phyloP scores from a whole-genome alignment of 129 eudicot species.

The Tagetes erecta region DNA sequence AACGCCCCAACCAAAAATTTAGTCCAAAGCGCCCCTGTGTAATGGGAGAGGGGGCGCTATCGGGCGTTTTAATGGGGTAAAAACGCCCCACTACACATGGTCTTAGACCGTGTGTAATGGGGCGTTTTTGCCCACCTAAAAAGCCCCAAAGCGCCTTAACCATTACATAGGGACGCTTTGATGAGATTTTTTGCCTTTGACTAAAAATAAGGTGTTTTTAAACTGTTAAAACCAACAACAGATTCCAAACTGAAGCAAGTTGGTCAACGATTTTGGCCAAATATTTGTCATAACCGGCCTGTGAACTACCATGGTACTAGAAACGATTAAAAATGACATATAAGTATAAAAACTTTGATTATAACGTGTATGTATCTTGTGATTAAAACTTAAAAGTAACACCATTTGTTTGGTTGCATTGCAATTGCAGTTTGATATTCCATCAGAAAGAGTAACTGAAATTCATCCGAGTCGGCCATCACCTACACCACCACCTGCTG shows the following conservation, averaged over 20 bases:
- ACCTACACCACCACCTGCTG: slow-evolving; percentile 48
- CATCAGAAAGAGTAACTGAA: slow-evolving; percentile 56
- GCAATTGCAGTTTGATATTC: slow-evolving; percentile 73
- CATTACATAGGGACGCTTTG: no score
- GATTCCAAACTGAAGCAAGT: background rate
- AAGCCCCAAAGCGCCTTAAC: no score
- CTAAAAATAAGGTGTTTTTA: background rate
- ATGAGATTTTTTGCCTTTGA: background rate
- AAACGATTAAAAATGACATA: background rate
- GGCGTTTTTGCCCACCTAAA: no score
- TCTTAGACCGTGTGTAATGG: no score
- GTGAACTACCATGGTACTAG: background rate
- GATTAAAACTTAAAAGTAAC: slow-evolving; percentile 11
- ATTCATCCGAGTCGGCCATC: slow-evolving; percentile 70
- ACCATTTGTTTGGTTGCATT: slow-evolving; percentile 3
- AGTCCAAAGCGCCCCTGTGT: no score
- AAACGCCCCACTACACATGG: no score
- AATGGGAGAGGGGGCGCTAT: no score
- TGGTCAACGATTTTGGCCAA: background rate
- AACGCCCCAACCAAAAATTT: no score
- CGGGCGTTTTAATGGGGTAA: no score
- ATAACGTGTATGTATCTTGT: background rate
- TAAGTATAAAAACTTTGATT: background rate
- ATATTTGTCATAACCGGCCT: background rate
- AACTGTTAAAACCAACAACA: background rate